These are phyloP conservation scores for Tricholoma hemisulphureum DNA, from an alignment of 768 basidiomycete genomes.

Conservation along the genomic window DNA sequence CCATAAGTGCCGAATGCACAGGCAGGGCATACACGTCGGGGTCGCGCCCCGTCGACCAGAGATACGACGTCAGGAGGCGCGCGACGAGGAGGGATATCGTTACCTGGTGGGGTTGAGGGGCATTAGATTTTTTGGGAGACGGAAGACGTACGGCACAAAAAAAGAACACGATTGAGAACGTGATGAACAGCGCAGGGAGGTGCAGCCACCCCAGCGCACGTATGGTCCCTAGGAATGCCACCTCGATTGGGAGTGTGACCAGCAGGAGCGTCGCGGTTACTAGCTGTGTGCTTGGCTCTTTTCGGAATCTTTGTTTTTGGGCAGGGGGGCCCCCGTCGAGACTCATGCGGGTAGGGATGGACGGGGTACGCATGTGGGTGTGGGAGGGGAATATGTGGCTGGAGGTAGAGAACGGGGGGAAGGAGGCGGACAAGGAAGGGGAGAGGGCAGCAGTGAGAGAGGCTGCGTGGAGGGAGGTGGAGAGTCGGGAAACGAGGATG, in stretches of 20 bases:
- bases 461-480: slow-evolving; percentile 79
- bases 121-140: neutral
- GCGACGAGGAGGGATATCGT: slow-evolving; percentile 68
- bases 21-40: slow-evolving; percentile 95
- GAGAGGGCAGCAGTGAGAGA: slow-evolving; percentile 34
- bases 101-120: slow-evolving; percentile 46
- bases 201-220: slow-evolving; percentile 74
- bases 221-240: slow-evolving; percentile 69
- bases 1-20: slow-evolving; percentile 85
- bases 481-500: slow-evolving; percentile 87
- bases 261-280: slow-evolving; percentile 68
- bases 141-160: slow-evolving; percentile 65
- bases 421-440: slow-evolving; percentile 15
- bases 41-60: slow-evolving; percentile 78
- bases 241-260: slow-evolving; percentile 78
- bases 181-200: slow-evolving; percentile 65
- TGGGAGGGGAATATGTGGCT: neutral
- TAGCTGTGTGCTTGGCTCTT: slow-evolving; percentile 45
- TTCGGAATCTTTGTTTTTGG: neutral
- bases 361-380: neutral
- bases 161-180: slow-evolving; percentile 67
- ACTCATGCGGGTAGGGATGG: no score
- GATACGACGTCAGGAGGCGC: slow-evolving; percentile 61
- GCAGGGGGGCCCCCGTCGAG: no score
- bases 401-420: no score